These are phyloP conservation scores for Incumbomyces delicatus DNA, from an alignment of 2,329 filamentous ascomycete species.

Conservation along the genomic window DNA sequence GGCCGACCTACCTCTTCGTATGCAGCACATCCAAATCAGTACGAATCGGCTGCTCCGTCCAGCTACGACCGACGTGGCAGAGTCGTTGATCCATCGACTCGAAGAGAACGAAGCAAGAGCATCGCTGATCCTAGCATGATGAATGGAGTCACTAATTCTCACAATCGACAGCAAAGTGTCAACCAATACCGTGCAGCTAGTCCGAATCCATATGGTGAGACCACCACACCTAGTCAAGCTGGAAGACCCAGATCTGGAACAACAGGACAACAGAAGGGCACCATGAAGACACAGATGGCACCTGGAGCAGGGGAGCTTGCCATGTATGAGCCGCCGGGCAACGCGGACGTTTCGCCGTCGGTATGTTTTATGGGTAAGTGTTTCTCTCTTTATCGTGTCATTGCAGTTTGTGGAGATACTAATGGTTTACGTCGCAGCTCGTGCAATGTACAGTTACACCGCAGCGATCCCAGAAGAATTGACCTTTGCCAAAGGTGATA, in stretches of 20 bases:
- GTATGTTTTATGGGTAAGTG: conserved; percentile 63
- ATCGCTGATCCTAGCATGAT: conserved; percentile 54
- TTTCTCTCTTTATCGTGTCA: not conserved
- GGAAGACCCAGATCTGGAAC: conserved; percentile 2
- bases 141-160: conserved; percentile 32
- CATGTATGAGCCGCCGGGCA: conserved; percentile 6
- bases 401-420: not conserved
- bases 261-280: not conserved
- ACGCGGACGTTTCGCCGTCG: conserved; percentile 1
- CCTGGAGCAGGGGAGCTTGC: conserved; percentile 3
- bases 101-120: conserved; percentile 63
- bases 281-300: not conserved
- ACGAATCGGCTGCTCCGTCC: conserved; percentile 9
- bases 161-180: conserved; percentile 1
- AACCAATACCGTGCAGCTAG: conserved; percentile 7
- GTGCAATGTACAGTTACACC: conserved; percentile 87
- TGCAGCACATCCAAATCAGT: conserved; percentile 34
- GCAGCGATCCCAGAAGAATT: conserved; percentile 93
- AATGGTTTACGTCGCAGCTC: conserved; percentile 46
- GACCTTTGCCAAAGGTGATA: conserved; percentile 83
- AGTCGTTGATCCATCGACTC: conserved; percentile 39
- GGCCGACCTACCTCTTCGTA: conserved; percentile 38
- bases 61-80: conserved; percentile 20
- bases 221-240: not conserved
- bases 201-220: conserved; percentile 6